These are phyloP conservation scores for Calonectria pseudoturangicola DNA, from an alignment of 2,329 filamentous ascomycete genomes.

Conservation along the genomic window DNA sequence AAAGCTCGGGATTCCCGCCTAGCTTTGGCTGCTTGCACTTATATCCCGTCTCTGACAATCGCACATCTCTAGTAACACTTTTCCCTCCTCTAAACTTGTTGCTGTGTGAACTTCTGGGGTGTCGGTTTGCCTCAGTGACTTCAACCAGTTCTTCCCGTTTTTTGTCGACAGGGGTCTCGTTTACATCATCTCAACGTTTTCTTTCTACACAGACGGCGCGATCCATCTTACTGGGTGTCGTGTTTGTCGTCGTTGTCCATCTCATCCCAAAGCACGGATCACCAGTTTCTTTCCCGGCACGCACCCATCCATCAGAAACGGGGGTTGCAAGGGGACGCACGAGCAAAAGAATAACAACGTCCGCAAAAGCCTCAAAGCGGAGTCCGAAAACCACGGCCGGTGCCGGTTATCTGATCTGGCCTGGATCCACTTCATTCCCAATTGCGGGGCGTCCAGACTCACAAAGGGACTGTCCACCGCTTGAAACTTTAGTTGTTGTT, in stretches of 20 bases:
- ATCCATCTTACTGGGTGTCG: background rate
- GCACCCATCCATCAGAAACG: background rate
- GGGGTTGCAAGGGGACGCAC: conserved; percentile 29
- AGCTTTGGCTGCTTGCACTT: conserved; percentile 9
- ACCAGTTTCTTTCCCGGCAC: conserved; percentile 28
- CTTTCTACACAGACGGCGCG: background rate
- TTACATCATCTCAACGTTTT: background rate
- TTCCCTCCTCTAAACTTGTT: background rate
- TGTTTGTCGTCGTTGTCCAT: background rate
- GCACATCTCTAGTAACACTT: background rate
- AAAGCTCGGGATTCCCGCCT: conserved; percentile 23
- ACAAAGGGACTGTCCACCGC: conserved; percentile 19
- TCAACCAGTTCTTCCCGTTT: background rate
- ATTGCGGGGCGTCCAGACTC: conserved; percentile 40
- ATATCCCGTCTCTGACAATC: conserved; percentile 7
- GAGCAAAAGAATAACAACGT: conserved; percentile 30
- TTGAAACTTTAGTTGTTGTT: conserved; percentile 21
- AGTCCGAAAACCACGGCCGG: conserved; percentile 27
- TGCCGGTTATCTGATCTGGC: conserved; percentile 39
- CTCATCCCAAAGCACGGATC: conserved; percentile 24
- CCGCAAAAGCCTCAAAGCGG: conserved; percentile 41
- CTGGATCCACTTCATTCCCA: conserved; percentile 30
- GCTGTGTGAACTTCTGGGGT: background rate
- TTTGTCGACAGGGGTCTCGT: background rate
- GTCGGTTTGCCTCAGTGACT: background rate